Percentiles rank a stretch among this genome's conserved stretches.
These are phyloP conservation scores for Trichoderma atrobrunneum DNA, from an alignment of 2,329 filamentous ascomycete genomes.

Conservation along the genomic window DNA sequence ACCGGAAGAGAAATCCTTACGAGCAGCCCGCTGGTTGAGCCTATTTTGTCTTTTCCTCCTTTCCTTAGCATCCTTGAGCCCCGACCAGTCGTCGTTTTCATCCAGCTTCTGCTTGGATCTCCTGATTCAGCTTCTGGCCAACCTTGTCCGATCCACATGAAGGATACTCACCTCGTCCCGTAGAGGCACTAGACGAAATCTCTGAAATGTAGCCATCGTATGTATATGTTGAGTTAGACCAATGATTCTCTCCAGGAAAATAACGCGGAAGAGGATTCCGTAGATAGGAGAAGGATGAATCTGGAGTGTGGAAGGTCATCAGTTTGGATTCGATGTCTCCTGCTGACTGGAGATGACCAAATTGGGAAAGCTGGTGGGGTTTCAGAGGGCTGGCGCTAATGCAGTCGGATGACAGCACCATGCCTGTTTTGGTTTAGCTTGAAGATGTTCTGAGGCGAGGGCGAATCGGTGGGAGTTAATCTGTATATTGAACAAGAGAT, in stretches of 20 bases:
- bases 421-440: not conserved
- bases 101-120: not conserved
- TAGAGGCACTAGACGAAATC: conserved; percentile 24
- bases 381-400: not conserved
- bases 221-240: not conserved
- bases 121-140: not conserved
- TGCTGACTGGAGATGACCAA: conserved; percentile 6
- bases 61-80: conserved; percentile 22
- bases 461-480: not conserved
- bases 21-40: conserved; percentile 23
- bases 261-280: not conserved
- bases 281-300: not conserved
- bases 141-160: not conserved
- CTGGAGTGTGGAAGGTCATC: conserved; percentile 5
- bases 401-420: conserved; percentile 8
- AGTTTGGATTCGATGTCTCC: not conserved
- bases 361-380: conserved; percentile 8
- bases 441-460: not conserved
- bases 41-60: conserved; percentile 25
- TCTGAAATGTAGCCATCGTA: conserved; percentile 23
- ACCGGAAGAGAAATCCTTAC: conserved; percentile 6
- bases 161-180: conserved; percentile 21
- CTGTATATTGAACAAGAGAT: not conserved
- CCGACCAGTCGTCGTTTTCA: conserved; percentile 23
- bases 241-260: not conserved